Base-by-base conservation (phyloP, 768 basidiomycete species). In the Sporobolomyces phaffii region DNA sequence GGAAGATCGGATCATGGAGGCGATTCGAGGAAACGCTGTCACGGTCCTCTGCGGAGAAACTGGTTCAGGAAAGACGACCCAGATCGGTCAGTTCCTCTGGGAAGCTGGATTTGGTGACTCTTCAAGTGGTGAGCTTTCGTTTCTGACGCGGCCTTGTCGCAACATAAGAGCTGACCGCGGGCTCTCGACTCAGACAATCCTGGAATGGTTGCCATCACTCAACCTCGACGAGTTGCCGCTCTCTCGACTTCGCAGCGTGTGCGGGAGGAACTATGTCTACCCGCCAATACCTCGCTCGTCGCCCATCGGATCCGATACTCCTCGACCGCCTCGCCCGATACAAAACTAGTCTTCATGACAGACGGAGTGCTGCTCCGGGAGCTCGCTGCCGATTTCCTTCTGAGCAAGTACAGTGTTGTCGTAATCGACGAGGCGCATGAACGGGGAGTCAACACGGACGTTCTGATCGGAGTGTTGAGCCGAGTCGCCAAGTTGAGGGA, bases 251-350 rank as follows among this genome's bases (percentile, higher is more conserved):
- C 96, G 1, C 80, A 85, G 14, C 90, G 96, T 38, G 93, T 99
- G 31, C 87, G 87, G n/a, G 82, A 88, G 53, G 96, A 99, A 78
- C 81, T 99, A n/a, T 88, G 89, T 8, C 80, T 97, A 18, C 83
- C 89, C 1, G 81, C 87, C 1, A 65, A 68, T 20, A 78, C 78
- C 0, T 86, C 87, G 1, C 82, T 84, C 29, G 90, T 98, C 9
- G 94, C 96, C 0, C 93, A 98, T 77, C 93, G 97, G 77, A 97
- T 99, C 68, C 88, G 96, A 67, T 99, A 98, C 76, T 94, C 97
- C 72, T 88, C 91, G 2, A 97, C 91, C 1, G 87, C 91, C 0
- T 91, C 91, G 5, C 82, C 90, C 1, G 82, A 84, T 26, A 99
- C 96, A 2, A 86, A 86, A 11, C 92, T 99, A 81, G 97, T 98